These are phyloP conservation scores for Neobulgaria alba DNA, from an alignment of 2,329 filamentous ascomycete genomes.

Conservation along the genomic window DNA sequence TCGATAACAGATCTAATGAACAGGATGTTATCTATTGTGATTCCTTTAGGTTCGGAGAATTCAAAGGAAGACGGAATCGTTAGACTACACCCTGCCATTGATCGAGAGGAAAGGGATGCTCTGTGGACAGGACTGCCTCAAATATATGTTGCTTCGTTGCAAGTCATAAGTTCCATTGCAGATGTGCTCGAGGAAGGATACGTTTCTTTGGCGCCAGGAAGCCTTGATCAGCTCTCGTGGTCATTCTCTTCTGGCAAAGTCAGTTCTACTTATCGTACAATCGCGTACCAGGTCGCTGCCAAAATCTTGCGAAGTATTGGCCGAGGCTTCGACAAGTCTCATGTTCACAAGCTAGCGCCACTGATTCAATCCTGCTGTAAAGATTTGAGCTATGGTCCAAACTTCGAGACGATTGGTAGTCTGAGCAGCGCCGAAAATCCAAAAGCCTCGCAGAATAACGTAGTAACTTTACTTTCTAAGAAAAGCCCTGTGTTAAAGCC, in stretches of 20 bases:
- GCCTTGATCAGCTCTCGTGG: slow-evolving; percentile 64
- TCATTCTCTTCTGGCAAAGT: slow-evolving; percentile 54
- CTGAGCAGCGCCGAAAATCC: too few relatives aligned
- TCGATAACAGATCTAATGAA: slow-evolving; percentile 59
- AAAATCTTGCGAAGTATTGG: slow-evolving; percentile 54
- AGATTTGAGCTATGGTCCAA: slow-evolving; percentile 42
- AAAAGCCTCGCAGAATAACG: slow-evolving; percentile 38
- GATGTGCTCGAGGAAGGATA: slow-evolving; percentile 49
- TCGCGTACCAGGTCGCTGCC: slow-evolving; percentile 50
- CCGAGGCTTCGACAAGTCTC: slow-evolving; percentile 55
- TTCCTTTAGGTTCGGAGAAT: slow-evolving; percentile 27
- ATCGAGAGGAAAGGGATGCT: slow-evolving; percentile 72
- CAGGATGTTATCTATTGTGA: slow-evolving; percentile 59
- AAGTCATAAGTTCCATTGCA: slow-evolving; percentile 49
- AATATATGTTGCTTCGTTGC: slow-evolving; percentile 64
- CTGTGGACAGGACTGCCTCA: slow-evolving; percentile 66
- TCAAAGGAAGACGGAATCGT: slow-evolving; percentile 5
- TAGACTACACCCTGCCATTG: slow-evolving; percentile 62
- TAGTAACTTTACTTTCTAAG: slow-evolving; percentile 56
- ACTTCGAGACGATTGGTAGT: background rate
- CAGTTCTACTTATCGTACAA: slow-evolving; percentile 45
- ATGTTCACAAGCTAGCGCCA: slow-evolving; percentile 52
- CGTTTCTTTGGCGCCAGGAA: slow-evolving; percentile 50
- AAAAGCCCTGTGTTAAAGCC: background rate
- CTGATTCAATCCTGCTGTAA: slow-evolving; percentile 63